Percentiles rank a stretch among this genome's conserved stretches.
These are phyloP conservation scores for Phytophthora sp. DNA, from an alignment of 352 stramenopile genomes.

Conservation along the genomic window DNA sequence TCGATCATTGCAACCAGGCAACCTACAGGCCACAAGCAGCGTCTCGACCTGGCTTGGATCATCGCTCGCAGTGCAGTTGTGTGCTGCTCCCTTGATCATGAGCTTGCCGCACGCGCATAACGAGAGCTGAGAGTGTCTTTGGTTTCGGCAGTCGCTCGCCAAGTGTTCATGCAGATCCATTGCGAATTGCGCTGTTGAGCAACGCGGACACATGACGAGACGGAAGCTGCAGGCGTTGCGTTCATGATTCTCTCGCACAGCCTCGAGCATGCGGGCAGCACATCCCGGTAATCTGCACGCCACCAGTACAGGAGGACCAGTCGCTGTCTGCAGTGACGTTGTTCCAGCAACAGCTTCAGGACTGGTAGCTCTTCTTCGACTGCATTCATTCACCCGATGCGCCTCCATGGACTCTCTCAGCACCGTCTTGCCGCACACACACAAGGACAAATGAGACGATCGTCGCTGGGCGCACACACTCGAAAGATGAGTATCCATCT, in stretches of 20 bases:
- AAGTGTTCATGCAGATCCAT: slow-evolving; percentile 48
- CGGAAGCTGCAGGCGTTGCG: slow-evolving; percentile 22
- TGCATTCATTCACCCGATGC: slow-evolving; percentile 59
- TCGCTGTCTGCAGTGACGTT: not conserved
- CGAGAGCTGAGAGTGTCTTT: slow-evolving; percentile 11
- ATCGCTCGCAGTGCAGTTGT: slow-evolving; percentile 16
- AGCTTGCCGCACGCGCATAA: slow-evolving; percentile 33
- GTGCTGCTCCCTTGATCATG: slow-evolving; percentile 14
- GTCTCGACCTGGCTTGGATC: not conserved
- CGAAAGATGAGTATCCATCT: slow-evolving; percentile 53
- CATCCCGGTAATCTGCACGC: slow-evolving; percentile 49
- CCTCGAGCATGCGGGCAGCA: slow-evolving; percentile 33
- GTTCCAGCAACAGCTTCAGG: not conserved
- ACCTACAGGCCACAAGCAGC: slow-evolving; percentile 26
- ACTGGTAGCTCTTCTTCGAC: slow-evolving; percentile 25
- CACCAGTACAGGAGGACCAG: slow-evolving; percentile 23
- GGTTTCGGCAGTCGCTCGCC: slow-evolving; percentile 41
- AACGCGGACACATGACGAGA: slow-evolving; percentile 17
- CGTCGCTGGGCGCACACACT: slow-evolving; percentile 44
- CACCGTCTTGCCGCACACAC: slow-evolving; percentile 69
- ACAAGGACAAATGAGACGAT: slow-evolving; percentile 52
- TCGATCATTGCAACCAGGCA: slow-evolving; percentile 28
- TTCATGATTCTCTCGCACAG: slow-evolving; percentile 46
- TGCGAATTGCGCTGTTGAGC: slow-evolving; percentile 16
- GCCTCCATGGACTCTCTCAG: slow-evolving; percentile 53